phyloP scores from a whole-genome alignment of 345 rosid genomes.

The Sonneratia caseolaris region DNA sequence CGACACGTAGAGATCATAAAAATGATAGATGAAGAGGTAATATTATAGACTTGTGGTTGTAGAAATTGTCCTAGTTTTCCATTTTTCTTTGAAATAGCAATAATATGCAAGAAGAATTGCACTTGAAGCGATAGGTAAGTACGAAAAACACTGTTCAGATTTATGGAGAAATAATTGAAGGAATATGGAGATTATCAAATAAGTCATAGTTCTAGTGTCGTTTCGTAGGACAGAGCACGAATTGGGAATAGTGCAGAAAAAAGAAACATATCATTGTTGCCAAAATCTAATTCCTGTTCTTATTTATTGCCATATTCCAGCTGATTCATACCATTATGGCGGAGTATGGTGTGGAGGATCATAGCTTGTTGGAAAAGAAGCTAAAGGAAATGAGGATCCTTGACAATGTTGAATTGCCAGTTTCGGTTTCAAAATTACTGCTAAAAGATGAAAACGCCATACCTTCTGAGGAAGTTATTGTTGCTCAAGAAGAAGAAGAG shows the following conservation, averaged over 20 bases:
- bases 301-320: constrained; percentile 14
- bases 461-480: constrained; percentile 15
- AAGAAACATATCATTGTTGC: not conserved
- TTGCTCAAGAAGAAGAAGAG: constrained; percentile 10
- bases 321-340: constrained; percentile 29
- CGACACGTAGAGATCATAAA: constrained; percentile 40
- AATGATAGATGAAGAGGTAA: constrained; percentile 40
- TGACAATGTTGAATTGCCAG: constrained; percentile 35
- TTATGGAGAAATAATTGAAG: not conserved
- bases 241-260: not conserved
- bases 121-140: not conserved
- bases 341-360: constrained; percentile 31
- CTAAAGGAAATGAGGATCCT: constrained; percentile 40
- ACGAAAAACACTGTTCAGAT: too few relatives aligned
- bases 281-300: constrained; percentile 1
- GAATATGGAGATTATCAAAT: not conserved
- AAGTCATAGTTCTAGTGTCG: not conserved
- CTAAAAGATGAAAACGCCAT: constrained; percentile 12
- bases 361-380: constrained; percentile 28
- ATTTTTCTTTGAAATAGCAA: not conserved
- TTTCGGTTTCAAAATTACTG: constrained; percentile 22
- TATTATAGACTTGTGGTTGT: not conserved
- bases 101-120: not conserved
- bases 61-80: not conserved
- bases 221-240: too few relatives aligned